phyloP scores from a whole-genome alignment of 1,284 basidiomycete genomes.

The Rhodotorula sp. region DNA sequence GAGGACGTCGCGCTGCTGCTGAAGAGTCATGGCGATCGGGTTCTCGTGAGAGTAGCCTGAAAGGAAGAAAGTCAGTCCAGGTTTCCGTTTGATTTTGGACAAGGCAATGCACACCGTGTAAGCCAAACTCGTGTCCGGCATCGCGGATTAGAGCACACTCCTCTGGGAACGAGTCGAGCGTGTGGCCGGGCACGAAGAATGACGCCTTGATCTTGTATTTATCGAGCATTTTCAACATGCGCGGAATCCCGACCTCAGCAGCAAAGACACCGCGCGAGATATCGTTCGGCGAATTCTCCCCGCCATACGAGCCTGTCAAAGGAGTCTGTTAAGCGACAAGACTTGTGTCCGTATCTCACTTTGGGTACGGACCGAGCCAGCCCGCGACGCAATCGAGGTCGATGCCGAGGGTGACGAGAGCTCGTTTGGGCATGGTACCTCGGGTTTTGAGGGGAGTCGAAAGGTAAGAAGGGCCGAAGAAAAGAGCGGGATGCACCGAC shows the following conservation, averaged over 20 bases:
- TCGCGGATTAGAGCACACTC: constrained; percentile 65
- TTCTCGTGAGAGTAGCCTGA: constrained; percentile 69
- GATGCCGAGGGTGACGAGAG: constrained; percentile 30
- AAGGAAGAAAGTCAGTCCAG: not conserved
- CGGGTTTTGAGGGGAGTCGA: not conserved
- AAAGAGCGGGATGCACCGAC: not conserved
- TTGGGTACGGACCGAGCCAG: constrained; percentile 7
- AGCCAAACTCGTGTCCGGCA: constrained; percentile 67
- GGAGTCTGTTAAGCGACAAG: not conserved
- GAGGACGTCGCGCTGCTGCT: constrained; percentile 70
- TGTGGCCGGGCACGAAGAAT: constrained; percentile 68
- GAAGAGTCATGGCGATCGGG: constrained; percentile 60
- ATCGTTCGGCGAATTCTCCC: constrained; percentile 64
- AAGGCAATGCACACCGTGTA: constrained; percentile 53
- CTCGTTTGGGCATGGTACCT: constrained; percentile 23
- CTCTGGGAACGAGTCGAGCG: constrained; percentile 66
- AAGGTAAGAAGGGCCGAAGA: too few relatives aligned
- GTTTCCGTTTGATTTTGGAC: too few relatives aligned
- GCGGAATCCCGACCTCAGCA: constrained; percentile 67
- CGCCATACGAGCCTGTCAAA: constrained; percentile 61
- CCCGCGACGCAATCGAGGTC: constrained; percentile 32
- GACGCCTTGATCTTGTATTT: constrained; percentile 67
- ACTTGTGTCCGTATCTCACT: too few relatives aligned
- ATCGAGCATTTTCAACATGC: constrained; percentile 67
- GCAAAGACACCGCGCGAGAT: constrained; percentile 68